Base-by-base conservation (phyloP, 192 early-diverging fungal genomes). In the Glomus cerebriforme region DNA sequence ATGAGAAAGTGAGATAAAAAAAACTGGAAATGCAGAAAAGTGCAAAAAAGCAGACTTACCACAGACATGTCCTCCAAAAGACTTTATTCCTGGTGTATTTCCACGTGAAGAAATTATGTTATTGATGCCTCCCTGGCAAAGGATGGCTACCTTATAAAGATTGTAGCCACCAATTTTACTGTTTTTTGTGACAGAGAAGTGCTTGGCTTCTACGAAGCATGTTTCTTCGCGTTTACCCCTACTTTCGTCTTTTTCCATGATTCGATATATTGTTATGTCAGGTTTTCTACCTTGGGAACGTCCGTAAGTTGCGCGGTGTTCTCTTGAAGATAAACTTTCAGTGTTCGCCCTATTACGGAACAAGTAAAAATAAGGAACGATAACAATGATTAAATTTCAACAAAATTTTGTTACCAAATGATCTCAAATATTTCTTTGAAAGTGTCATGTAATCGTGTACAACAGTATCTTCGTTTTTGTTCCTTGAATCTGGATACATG, bases 401-500 rank as follows among this genome's bases (percentile, higher is more conserved):
- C 27, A 34, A 29, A 34, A 19, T 29, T 70, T 49, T 45, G 6
- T 43, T 69, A 45, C 68, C 68, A 70, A 70, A 47, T 13, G 0
- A 47, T 45, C 1, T 70, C 43, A 70, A 70, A 70, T 0, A 15
- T 69, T 69, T 69, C 67, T 12, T 69, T 69, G 37, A 69, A 69
- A 69, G n/a, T 43, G 26, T 69, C 67, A 45, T 69, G 67, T 69
- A 69, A 0, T 69, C 37, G 39, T 69, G 39, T 9, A 69, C 7
- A 45, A 69, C 19, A 43, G 67, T 69, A 45, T 69, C 39, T 2
- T 69, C 39, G 4, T 69, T 49, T 70, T 45, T 27, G 0, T 70
- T 24, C 0, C 6, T 47, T 47, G 10, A 49, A 70, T 47, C 39
- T 27, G 68, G 68, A 27, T 39, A 70, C 68, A 70, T 45, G 8